A percentile compares a stretch with the other conserved stretches of the same genome.
Conservation (phyloP, 257 asterid genomes). For the Ballota nigra region DNA sequence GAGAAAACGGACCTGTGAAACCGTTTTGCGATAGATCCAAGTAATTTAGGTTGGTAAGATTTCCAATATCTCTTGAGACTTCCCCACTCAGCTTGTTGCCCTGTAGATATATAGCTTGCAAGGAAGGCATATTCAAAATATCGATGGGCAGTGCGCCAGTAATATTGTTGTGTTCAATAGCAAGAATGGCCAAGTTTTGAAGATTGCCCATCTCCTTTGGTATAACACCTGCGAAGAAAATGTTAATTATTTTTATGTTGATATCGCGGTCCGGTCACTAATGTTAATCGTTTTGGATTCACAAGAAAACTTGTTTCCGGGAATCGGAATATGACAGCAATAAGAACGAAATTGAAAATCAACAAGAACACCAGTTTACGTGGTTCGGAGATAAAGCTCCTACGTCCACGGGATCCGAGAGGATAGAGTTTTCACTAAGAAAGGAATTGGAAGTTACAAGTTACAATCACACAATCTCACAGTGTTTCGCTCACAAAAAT, state of each 20-base stretch:
- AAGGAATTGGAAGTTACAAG: no score
- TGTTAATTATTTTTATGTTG: background rate
- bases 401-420: no score
- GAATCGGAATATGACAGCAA: no score
- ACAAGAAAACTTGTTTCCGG: no score
- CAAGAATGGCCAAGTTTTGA: background rate
- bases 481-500: no score
- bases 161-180: background rate
- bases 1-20: slow-evolving; percentile 26
- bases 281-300: no score
- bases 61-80: slow-evolving; percentile 16
- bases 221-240: background rate
- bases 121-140: slow-evolving; percentile 22
- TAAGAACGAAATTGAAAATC: no score
- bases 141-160: background rate
- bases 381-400: no score
- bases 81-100: slow-evolving; percentile 9
- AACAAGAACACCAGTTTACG: no score
- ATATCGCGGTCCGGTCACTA: no score
- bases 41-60: background rate
- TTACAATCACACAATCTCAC: no score
- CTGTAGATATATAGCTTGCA: background rate
- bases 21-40: background rate
- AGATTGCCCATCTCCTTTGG: slow-evolving; percentile 21
- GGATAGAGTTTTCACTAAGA: no score